Base-by-base conservation (phyloP, 148 eudicot species). In the Cornus controversa region DNA sequence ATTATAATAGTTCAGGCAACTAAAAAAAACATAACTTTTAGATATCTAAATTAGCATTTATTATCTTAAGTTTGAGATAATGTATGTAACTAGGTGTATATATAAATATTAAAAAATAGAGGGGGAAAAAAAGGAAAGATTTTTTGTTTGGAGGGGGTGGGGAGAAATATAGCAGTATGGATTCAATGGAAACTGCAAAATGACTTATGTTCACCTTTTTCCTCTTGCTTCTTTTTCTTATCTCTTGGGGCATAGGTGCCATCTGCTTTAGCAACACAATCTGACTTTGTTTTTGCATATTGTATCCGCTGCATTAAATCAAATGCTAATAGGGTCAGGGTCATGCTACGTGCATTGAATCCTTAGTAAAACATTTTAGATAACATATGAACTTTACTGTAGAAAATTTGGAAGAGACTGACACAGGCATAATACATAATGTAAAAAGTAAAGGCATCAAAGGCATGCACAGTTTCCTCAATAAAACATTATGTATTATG, bases 231-330 rank as follows among this genome's bases (percentile, higher is more conserved):
- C 90, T 82, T 95, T 86, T 88, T 91, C 85, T 88, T 89, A 54
- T 91, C 96, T 79, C 81, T 85, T 40, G 90, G 85, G 36, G 81
- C 86, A 82, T 26, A 93, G 71, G 91, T 85, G 16, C 92, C 96
- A 82, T 95, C 98, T 15, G 88, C 97, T 86, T 90, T 93, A 53
- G 97, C 97, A 75, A 95, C 79, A 75, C 98, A 93, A 79, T 93
- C 97, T 54, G 99, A 95, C 86, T 95, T 91, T 50, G 83, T n/a
- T 86, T 93, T 95, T 10, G 99, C 97, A 87, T 95, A 95, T 80
- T 95, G 98, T 76, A 95, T 90, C 78, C 98, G 85, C 99, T 95
- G 91, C 82, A 86, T 68, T 1, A 34, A 37, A 67, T 15, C 14
- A 26, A 50, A 40, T 40, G 45, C 8, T 40, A 7, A 40, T 0